Evolutionary conservation across 805 yeast species (phyloP).

Genomic region (Metschnikowia corniflorae): DNA sequence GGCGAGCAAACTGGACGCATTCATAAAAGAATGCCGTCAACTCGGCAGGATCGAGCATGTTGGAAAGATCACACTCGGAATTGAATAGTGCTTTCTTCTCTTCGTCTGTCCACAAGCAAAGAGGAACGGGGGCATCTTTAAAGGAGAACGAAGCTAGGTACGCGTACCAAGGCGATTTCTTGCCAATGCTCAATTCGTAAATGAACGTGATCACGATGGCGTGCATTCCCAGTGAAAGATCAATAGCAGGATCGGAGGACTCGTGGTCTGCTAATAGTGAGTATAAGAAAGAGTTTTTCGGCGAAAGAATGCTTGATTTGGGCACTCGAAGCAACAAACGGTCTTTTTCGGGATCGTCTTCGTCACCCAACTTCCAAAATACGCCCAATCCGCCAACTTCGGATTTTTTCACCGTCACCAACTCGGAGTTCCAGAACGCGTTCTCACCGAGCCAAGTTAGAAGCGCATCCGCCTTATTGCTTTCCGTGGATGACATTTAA

Average conservation of each 20-base stretch:
- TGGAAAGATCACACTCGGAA: slow-evolving; percentile 59
- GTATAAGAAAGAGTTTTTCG: slow-evolving; percentile 58
- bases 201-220: slow-evolving; percentile 66
- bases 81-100: slow-evolving; percentile 50
- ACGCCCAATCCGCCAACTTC: slow-evolving; percentile 70
- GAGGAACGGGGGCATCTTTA: slow-evolving; percentile 44
- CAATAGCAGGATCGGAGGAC: slow-evolving; percentile 27
- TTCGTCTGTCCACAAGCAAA: slow-evolving; percentile 59
- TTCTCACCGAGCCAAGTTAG: slow-evolving; percentile 55
- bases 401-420: slow-evolving; percentile 44
- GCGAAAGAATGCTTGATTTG: slow-evolving; percentile 56
- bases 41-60: slow-evolving; percentile 51
- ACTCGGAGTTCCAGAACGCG: slow-evolving; percentile 50
- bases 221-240: slow-evolving; percentile 49
- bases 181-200: slow-evolving; percentile 59
- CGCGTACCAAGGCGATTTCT: slow-evolving; percentile 75
- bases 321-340: slow-evolving; percentile 53
- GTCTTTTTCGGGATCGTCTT: slow-evolving; percentile 24
- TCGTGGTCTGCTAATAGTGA: slow-evolving; percentile 59
- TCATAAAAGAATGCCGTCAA: slow-evolving; percentile 37
- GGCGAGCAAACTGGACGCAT: slow-evolving; percentile 41
- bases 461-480: slow-evolving; percentile 24
- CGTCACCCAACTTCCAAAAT: slow-evolving; percentile 41
- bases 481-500: slow-evolving; percentile 19
- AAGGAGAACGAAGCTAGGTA: slow-evolving; percentile 56